Conservation (phyloP, 805 yeast genomes). For the Pichia scutulata region DNA sequence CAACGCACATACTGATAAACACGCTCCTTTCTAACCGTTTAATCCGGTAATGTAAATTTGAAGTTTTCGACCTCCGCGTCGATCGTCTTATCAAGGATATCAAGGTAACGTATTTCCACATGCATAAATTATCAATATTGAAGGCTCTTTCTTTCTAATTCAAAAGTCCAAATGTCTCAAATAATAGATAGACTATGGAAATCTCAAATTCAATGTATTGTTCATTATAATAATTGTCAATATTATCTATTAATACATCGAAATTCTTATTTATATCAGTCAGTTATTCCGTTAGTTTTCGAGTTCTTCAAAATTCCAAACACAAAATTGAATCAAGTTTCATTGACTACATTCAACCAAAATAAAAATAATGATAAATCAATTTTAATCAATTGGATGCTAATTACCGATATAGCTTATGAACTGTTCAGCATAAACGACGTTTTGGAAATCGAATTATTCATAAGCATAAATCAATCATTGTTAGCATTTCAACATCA, state of each 20-base stretch:
- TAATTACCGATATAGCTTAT: not conserved
- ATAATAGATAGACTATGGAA: not conserved
- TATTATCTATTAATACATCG: constrained; percentile 27
- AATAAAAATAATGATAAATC: too few relatives aligned
- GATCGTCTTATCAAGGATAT: not conserved
- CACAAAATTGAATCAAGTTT: constrained; percentile 24
- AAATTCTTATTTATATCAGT: constrained; percentile 45
- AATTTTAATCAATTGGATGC: not conserved
- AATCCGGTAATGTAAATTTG: too few relatives aligned
- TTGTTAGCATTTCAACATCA: constrained; percentile 23
- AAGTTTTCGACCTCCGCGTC: too few relatives aligned
- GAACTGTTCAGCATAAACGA: not conserved
- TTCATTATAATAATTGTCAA: constrained; percentile 6
- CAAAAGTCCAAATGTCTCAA: too few relatives aligned
- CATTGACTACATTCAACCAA: not conserved
- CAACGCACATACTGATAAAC: too few relatives aligned
- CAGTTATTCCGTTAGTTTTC: constrained; percentile 32
- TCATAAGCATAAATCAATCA: not conserved
- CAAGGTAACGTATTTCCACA: too few relatives aligned
- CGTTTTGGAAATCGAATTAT: not conserved
- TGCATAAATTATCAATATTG: too few relatives aligned
- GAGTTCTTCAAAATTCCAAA: constrained; percentile 29
- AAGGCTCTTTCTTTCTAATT: too few relatives aligned
- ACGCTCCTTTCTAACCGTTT: too few relatives aligned
- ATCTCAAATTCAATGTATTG: not conserved